These are phyloP conservation scores for Mortierella sp. DNA, from an alignment of 371 early-diverging fungal genomes.

Conservation along the genomic window DNA sequence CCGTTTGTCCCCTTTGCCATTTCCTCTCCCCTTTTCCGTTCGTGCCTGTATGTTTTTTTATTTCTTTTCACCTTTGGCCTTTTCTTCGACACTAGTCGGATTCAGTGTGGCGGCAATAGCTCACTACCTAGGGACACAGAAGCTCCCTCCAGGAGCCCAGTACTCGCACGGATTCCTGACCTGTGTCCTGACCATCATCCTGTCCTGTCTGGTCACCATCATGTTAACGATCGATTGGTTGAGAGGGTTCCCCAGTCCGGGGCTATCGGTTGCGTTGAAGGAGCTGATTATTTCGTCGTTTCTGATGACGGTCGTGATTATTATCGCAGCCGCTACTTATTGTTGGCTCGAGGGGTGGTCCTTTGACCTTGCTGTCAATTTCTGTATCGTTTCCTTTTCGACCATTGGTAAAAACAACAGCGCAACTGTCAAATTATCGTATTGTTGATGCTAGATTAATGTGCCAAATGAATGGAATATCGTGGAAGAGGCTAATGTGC, in stretches of 20 bases:
- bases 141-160: conserved; percentile 12
- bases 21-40: too few species aligned
- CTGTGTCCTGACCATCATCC: conserved; percentile 9
- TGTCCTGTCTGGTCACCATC: conserved; percentile 16
- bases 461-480: too few species aligned
- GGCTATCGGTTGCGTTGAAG: conserved; percentile 16
- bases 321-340: conserved; percentile 16
- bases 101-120: conserved; percentile 17
- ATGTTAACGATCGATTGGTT: conserved; percentile 22
- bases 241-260: conserved; percentile 21
- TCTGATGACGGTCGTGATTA: conserved; percentile 27
- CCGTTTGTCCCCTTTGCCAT: not conserved
- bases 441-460: too few species aligned
- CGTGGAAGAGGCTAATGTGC: too few species aligned
- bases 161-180: conserved; percentile 27
- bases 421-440: too few species aligned
- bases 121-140: not conserved
- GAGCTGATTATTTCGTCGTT: conserved; percentile 29
- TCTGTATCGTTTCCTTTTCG: conserved; percentile 31
- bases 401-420: too few species aligned
- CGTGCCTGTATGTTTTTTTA: not conserved
- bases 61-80: too few species aligned
- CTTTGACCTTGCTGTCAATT: conserved; percentile 29
- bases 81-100: conserved; percentile 11
- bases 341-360: conserved; percentile 18